Conservation (phyloP, 305 asterid species). For the Solanum hybrid region DNA sequence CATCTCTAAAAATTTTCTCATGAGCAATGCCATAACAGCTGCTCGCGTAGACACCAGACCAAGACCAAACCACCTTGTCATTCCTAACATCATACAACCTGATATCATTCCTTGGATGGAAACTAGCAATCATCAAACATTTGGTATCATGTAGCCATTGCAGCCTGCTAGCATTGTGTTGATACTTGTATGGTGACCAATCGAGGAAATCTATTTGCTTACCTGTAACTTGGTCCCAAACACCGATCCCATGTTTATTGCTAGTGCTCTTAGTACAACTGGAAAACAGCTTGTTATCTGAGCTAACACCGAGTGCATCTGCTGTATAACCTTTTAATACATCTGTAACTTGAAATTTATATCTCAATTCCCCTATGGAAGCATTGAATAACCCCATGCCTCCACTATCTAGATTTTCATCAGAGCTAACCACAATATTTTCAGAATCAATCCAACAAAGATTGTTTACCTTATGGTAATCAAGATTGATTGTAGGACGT, state of each 20-base stretch:
- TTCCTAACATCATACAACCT: slow-evolving; percentile 60
- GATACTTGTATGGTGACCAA: background rate
- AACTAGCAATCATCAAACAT: slow-evolving; percentile 57
- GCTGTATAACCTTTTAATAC: background rate
- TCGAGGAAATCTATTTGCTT: slow-evolving; percentile 33
- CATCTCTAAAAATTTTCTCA: background rate
- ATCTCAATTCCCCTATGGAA: slow-evolving; percentile 44
- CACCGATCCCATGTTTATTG: slow-evolving; percentile 53
- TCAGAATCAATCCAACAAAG: slow-evolving; percentile 29
- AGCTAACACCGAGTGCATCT: slow-evolving; percentile 20
- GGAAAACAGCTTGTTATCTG: slow-evolving; percentile 57
- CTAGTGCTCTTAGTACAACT: slow-evolving; percentile 51
- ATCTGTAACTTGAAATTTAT: slow-evolving; percentile 31
- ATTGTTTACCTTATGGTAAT: slow-evolving; percentile 65
- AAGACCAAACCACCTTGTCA: slow-evolving; percentile 61
- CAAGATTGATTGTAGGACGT: slow-evolving; percentile 23
- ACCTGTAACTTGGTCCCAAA: slow-evolving; percentile 74
- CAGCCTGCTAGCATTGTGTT: slow-evolving; percentile 47
- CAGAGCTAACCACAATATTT: background rate
- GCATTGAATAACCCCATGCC: slow-evolving; percentile 65
- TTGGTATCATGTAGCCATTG: slow-evolving; percentile 62
- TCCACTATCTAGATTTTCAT: slow-evolving; percentile 29
- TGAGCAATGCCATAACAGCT: background rate
- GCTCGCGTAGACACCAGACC: slow-evolving; percentile 29
- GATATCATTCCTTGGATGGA: slow-evolving; percentile 66